Conservation (phyloP, 306 rosid species). For the Castanospermum australe region DNA sequence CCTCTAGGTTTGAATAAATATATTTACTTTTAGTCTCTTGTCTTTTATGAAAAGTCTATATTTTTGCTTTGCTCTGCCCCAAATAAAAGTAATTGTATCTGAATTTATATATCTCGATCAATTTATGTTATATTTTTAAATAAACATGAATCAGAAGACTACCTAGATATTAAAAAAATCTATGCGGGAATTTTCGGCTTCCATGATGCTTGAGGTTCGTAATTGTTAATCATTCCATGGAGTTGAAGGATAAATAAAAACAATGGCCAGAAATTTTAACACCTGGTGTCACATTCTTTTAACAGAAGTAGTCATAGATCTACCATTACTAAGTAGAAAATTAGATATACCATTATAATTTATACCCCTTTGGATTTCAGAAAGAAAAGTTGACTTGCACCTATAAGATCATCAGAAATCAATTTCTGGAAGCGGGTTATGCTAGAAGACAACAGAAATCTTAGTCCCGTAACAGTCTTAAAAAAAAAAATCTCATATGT, state of each 20-base stretch:
- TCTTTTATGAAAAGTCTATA: neutral
- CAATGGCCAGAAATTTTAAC: neutral
- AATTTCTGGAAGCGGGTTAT: neutral
- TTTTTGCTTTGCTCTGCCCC: neutral
- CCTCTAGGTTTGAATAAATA: conserved; percentile 48
- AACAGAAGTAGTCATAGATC: too few relatives aligned
- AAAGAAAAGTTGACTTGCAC: neutral
- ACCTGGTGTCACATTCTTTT: neutral
- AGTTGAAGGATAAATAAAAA: neutral
- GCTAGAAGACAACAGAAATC: neutral
- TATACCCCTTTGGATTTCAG: neutral
- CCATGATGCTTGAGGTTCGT: neutral
- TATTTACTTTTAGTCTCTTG: neutral
- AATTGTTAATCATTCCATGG: neutral
- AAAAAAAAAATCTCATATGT: neutral
- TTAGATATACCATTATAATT: neutral
- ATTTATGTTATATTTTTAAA: neutral
- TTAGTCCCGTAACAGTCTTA: neutral
- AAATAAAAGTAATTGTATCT: neutral
- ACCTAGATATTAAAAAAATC: neutral
- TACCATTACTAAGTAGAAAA: too few relatives aligned
- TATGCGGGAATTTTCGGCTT: neutral
- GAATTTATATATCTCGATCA: neutral
- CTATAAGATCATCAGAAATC: neutral
- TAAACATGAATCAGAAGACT: neutral